A percentile compares a stretch with the other conserved stretches of the same genome.
phyloP scores from a whole-genome alignment of 805 yeast genomes.

The Dipodascus geniculatus region DNA sequence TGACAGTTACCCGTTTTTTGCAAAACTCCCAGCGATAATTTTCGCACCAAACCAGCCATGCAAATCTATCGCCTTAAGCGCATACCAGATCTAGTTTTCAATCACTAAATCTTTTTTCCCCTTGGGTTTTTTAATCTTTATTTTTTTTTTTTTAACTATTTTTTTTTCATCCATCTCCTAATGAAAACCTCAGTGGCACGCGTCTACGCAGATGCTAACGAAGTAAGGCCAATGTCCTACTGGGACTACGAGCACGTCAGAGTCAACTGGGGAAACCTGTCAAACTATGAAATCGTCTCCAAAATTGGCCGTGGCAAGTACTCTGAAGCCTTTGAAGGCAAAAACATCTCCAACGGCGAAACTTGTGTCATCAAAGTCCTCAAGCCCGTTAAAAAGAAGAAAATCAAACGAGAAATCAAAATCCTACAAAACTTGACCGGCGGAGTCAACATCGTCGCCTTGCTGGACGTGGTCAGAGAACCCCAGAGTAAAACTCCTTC shows the following conservation, averaged over 20 bases:
- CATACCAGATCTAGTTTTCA: too few species aligned
- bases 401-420: constrained; percentile 80
- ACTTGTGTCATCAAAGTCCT: constrained; percentile 77
- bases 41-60: not conserved
- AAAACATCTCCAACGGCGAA: constrained; percentile 49
- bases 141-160: too few species aligned
- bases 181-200: constrained; percentile 41
- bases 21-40: not conserved
- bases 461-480: constrained; percentile 75
- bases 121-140: not conserved
- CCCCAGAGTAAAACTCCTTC: constrained; percentile 74
- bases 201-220: constrained; percentile 75
- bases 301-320: constrained; percentile 91
- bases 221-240: constrained; percentile 62
- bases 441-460: constrained; percentile 69
- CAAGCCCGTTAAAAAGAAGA: constrained; percentile 88
- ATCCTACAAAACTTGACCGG: constrained; percentile 75
- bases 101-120: not conserved
- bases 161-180: not conserved
- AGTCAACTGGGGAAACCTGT: constrained; percentile 49
- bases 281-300: constrained; percentile 61
- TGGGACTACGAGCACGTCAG: constrained; percentile 68
- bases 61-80: not conserved
- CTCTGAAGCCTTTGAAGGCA: constrained; percentile 88
- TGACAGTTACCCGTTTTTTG: not conserved